phyloP scores from a whole-genome alignment of 2,329 filamentous ascomycete species.

The Colletotrichum truncatum region DNA sequence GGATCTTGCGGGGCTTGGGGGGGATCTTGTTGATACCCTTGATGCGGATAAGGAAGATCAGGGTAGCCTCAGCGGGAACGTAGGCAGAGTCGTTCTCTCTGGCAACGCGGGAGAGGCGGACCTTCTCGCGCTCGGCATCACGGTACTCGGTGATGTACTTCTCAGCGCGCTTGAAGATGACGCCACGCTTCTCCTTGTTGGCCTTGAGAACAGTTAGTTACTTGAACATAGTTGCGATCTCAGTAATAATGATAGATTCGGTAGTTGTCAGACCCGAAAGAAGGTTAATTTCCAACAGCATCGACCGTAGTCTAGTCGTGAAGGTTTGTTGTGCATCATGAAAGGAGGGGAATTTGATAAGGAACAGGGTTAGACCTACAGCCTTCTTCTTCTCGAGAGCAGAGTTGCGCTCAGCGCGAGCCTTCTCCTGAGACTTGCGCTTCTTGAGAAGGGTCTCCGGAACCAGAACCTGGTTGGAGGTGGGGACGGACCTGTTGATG shows the following conservation, averaged over 20 bases:
- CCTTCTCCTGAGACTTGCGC: conserved; percentile 99
- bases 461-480: conserved; percentile 94
- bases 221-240: conserved; percentile 21
- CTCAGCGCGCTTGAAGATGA: conserved; percentile 99
- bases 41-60: conserved; percentile 98
- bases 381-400: conserved; percentile 88
- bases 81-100: conserved; percentile 95
- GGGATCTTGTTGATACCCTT: conserved; percentile 99
- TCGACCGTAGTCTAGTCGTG: conserved; percentile 96
- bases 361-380: conserved; percentile 70
- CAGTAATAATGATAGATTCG: conserved; percentile 38
- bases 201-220: conserved; percentile 63
- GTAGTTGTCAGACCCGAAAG: conserved; percentile 94
- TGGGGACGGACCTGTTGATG: conserved; percentile 82
- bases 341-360: conserved; percentile 25
- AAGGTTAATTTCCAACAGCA: conserved; percentile 98
- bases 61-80: conserved; percentile 92
- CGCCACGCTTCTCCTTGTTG: conserved; percentile 97
- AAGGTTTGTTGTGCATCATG: conserved; percentile 89
- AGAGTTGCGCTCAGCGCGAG: conserved; percentile 85
- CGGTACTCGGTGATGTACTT: conserved; percentile 99
- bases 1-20: conserved; percentile 99
- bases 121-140: conserved; percentile 97
- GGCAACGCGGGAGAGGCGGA: conserved; percentile 88
- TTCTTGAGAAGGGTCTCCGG: conserved; percentile 99